Conservation (phyloP, 2,329 filamentous ascomycete species). For the Alternaria tenuissima region DNA sequence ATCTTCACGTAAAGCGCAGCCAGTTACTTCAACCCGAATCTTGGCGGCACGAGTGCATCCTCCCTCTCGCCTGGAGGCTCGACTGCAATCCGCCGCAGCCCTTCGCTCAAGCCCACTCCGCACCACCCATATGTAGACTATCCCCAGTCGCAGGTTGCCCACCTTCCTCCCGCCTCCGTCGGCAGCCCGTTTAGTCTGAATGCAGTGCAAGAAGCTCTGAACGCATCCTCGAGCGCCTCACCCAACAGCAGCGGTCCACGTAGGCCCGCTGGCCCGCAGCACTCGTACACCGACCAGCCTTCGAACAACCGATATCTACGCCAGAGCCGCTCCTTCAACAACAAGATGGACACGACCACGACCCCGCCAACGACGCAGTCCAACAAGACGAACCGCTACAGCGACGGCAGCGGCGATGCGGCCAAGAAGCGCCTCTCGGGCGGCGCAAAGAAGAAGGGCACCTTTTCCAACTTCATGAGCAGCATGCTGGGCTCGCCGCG, state of each 20-base stretch:
- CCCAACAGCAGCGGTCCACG: conserved; percentile 21
- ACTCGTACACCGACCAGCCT: conserved; percentile 39
- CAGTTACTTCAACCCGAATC: not conserved
- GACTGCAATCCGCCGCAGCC: not conserved
- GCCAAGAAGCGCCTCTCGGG: conserved; percentile 44
- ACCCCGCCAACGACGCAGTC: conserved; percentile 46
- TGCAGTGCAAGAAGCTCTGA: conserved; percentile 43
- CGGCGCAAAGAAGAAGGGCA: conserved; percentile 52
- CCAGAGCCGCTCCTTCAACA: conserved; percentile 54
- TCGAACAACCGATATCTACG: conserved; percentile 13
- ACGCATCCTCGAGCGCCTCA: conserved; percentile 19
- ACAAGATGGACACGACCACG: conserved; percentile 53
- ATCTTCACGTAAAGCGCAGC: not conserved
- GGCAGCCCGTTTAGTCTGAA: conserved; percentile 51
- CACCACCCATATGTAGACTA: conserved; percentile 12
- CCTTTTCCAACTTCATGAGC: conserved; percentile 52
- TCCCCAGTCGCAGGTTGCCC: conserved; percentile 10
- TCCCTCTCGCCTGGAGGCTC: conserved; percentile 7
- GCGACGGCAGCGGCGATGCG: conserved; percentile 44
- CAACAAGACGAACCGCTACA: conserved; percentile 50
- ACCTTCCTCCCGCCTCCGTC: conserved; percentile 22
- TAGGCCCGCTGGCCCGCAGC: conserved; percentile 36
- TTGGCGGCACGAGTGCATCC: not conserved
- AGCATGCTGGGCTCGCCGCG: conserved; percentile 70
- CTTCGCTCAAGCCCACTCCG: conserved; percentile 24